These are phyloP conservation scores for Exserohilum rostratum DNA, from an alignment of 2,329 filamentous ascomycete genomes.

Conservation along the genomic window DNA sequence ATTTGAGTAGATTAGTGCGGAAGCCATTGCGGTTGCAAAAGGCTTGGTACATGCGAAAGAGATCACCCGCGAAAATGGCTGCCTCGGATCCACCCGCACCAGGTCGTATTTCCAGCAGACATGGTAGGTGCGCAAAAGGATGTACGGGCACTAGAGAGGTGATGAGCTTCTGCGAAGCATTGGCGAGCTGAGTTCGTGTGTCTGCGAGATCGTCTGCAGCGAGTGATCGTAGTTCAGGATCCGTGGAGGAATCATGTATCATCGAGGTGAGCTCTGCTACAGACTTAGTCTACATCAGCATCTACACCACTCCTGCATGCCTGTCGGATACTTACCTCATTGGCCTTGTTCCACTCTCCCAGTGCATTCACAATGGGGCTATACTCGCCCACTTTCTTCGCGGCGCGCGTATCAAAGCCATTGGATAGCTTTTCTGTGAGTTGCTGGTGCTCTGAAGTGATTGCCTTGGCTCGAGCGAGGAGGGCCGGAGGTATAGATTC, in stretches of 20 bases:
- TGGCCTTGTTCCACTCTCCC: slow-evolving; percentile 63
- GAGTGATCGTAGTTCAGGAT: slow-evolving; percentile 64
- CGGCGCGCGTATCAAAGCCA: slow-evolving; percentile 61
- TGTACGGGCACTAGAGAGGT: slow-evolving; percentile 83
- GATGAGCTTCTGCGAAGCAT: slow-evolving; percentile 72
- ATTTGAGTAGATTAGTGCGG: slow-evolving; percentile 74
- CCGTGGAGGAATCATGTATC: slow-evolving; percentile 69
- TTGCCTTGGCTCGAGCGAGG: slow-evolving; percentile 60
- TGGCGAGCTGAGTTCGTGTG: slow-evolving; percentile 66
- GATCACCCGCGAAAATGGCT: slow-evolving; percentile 82
- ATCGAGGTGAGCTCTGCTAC: slow-evolving; percentile 75
- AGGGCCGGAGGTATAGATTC: slow-evolving; percentile 59
- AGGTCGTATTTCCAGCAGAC: slow-evolving; percentile 88
- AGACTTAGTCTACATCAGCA: slow-evolving; percentile 50
- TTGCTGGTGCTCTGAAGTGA: slow-evolving; percentile 62
- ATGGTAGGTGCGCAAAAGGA: slow-evolving; percentile 87
- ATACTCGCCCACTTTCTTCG: slow-evolving; percentile 65
- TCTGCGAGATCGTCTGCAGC: slow-evolving; percentile 72
- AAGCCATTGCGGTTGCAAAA: slow-evolving; percentile 76
- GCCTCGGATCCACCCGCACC: slow-evolving; percentile 93
- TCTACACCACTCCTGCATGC: neutral
- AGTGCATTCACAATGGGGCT: slow-evolving; percentile 59
- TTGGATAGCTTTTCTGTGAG: slow-evolving; percentile 59
- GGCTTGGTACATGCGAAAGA: slow-evolving; percentile 87
- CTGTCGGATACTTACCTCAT: slow-evolving; percentile 53